These are phyloP conservation scores for Tremellales sp. DNA, from an alignment of 1,284 basidiomycete genomes.

Conservation along the genomic window DNA sequence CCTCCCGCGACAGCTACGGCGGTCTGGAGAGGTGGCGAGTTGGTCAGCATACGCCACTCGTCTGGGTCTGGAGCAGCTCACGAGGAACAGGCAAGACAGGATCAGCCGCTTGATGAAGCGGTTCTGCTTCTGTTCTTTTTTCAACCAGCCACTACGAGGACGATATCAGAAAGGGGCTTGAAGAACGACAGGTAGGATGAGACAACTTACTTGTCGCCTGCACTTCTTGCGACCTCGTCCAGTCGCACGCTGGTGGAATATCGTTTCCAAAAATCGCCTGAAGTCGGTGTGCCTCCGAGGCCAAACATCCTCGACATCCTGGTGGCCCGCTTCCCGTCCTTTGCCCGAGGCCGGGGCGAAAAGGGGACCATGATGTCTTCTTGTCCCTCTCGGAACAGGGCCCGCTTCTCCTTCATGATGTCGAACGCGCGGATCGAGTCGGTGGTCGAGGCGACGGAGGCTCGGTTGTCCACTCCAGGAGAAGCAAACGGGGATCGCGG, in stretches of 20 bases:
- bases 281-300: conserved; percentile 16
- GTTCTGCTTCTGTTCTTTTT: conserved; percentile 19
- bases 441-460: conserved; percentile 8
- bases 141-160: conserved; percentile 24
- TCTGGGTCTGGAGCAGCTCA: too few species aligned
- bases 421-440: conserved; percentile 35
- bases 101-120: conserved; percentile 19
- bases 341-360: conserved; percentile 20
- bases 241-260: conserved; percentile 30
- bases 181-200: neutral
- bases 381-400: conserved; percentile 40
- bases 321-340: conserved; percentile 1
- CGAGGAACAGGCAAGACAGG: conserved; percentile 11
- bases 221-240: conserved; percentile 14
- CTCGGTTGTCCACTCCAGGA: neutral
- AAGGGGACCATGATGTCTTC: conserved; percentile 38
- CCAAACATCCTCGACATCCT: conserved; percentile 10
- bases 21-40: too few species aligned
- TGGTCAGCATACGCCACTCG: too few species aligned
- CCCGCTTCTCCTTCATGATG: conserved; percentile 37
- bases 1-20: too few species aligned
- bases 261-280: conserved; percentile 44
- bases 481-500: conserved; percentile 6
- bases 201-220: conserved; percentile 22
- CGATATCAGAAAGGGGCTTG: neutral